These are phyloP conservation scores for Dictyostelium intermedium DNA, from an alignment of 78 protist genomes.

Conservation along the genomic window DNA sequence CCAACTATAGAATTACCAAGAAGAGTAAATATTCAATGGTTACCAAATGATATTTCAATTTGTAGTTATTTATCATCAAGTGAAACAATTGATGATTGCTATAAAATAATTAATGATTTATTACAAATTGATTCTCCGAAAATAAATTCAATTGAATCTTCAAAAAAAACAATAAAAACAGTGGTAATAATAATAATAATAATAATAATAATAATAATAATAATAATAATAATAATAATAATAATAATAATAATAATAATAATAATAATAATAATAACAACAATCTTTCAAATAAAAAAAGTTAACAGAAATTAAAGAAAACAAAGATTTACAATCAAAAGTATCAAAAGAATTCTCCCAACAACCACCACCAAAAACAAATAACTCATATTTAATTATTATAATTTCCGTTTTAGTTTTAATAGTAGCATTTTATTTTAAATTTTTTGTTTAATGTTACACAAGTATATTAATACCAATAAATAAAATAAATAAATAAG, in stretches of 20 bases:
- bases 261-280: too few species aligned
- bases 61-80: neutral
- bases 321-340: neutral
- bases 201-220: neutral
- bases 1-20: conserved; percentile 6
- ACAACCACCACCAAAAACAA: neutral
- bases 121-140: neutral
- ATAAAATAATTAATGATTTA: neutral
- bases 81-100: neutral
- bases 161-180: neutral
- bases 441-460: neutral
- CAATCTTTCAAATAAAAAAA: too few species aligned
- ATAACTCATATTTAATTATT: neutral
- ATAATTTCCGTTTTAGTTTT: neutral
- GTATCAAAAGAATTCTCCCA: neutral
- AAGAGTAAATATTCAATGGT: conserved; percentile 6
- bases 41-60: neutral
- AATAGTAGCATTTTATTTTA: neutral
- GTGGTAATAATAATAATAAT: neutral
- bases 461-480: neutral
- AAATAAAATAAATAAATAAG: neutral
- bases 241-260: too few species aligned
- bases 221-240: too few species aligned
- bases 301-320: neutral
- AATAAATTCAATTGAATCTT: neutral